Conservation (phyloP, 2,329 filamentous ascomycete species). For the Uncinocarpus reesii region DNA sequence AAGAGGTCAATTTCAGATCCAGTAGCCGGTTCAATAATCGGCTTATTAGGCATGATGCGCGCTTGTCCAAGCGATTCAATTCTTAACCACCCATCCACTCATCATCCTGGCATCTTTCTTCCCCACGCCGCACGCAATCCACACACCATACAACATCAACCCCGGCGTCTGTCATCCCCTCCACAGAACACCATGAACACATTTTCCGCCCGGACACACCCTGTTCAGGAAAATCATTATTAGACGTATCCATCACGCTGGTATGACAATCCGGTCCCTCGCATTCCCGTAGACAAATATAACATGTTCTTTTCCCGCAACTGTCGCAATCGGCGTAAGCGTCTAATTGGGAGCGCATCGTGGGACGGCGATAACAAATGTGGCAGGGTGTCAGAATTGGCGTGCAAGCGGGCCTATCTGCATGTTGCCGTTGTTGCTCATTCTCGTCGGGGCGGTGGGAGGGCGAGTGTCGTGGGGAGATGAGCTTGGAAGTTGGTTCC, state of each 20-base stretch:
- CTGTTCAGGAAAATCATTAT: not conserved
- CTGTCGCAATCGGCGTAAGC: constrained; percentile 35
- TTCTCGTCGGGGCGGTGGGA: constrained; percentile 1
- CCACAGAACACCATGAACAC: constrained; percentile 34
- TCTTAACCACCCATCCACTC: constrained; percentile 8
- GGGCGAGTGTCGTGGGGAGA: not conserved
- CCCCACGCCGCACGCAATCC: constrained; percentile 25
- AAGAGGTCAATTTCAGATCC: too few relatives aligned
- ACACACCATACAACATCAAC: constrained; percentile 31
- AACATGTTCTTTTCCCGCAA: constrained; percentile 32
- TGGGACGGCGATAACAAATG: constrained; percentile 35
- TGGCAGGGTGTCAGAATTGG: constrained; percentile 30
- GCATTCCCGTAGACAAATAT: constrained; percentile 35
- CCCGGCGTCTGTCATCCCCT: constrained; percentile 30
- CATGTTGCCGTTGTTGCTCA: constrained; percentile 16
- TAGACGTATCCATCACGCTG: constrained; percentile 1
- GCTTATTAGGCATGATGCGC: too few relatives aligned
- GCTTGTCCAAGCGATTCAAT: too few relatives aligned
- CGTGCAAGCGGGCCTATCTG: not conserved
- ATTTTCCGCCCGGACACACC: constrained; percentile 23
- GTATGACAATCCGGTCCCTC: constrained; percentile 26
- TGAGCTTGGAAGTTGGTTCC: constrained; percentile 19
- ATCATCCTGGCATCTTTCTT: constrained; percentile 6
- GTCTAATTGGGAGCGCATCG: constrained; percentile 32
- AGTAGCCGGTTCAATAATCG: too few relatives aligned